These are phyloP conservation scores for Hypoxylon rubiginosum DNA, from an alignment of 2,329 filamentous ascomycete species.

Conservation along the genomic window DNA sequence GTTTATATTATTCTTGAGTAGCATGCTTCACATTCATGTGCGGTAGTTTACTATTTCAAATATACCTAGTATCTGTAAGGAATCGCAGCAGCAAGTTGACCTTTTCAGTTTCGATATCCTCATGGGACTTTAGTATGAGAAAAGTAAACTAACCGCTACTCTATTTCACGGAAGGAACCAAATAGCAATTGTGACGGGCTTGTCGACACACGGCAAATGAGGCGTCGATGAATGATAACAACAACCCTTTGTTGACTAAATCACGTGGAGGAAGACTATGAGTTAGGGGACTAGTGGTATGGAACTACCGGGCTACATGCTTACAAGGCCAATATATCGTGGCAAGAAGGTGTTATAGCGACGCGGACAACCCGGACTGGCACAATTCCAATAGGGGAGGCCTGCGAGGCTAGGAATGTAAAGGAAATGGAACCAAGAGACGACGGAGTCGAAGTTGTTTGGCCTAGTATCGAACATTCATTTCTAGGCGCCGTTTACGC, in stretches of 20 bases:
- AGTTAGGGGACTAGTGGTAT: neutral
- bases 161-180: neutral
- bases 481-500: neutral
- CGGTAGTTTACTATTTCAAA: neutral
- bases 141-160: neutral
- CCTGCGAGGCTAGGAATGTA: neutral
- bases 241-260: neutral
- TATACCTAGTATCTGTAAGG: neutral
- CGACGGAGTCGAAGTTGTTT: neutral
- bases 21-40: neutral
- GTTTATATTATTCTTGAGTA: neutral
- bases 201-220: too few species aligned
- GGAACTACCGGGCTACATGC: neutral
- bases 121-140: neutral
- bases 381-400: neutral
- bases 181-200: neutral
- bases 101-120: neutral
- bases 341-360: neutral
- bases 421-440: neutral
- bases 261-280: neutral
- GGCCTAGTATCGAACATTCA: neutral
- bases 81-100: too few species aligned
- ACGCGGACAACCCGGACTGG: neutral
- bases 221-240: neutral
- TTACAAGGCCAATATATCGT: neutral